Base-by-base conservation (phyloP, 306 rosid genomes). In the Purshia tridentata region DNA sequence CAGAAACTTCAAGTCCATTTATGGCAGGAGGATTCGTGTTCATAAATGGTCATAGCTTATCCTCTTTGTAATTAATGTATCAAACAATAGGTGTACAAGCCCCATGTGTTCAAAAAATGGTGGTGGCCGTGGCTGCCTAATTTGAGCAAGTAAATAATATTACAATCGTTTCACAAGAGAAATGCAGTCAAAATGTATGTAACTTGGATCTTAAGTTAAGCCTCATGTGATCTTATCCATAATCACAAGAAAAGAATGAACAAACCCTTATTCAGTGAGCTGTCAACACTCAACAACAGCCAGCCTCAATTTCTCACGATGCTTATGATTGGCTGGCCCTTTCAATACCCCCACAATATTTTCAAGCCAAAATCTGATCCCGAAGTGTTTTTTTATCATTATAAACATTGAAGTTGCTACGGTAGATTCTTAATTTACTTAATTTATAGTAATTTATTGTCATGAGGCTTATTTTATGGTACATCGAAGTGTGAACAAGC, bases 191-290 rank as follows among this genome's bases (percentile, higher is more conserved):
- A 11, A 59, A 59, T 59, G 41, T 29, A 29, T 59, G 41, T n/a
- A 29, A 37, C 59, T 58, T 48, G 20, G 67, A 46, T 50, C 18
- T 3, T 2, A 35, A 45, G 37, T 44, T 1, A 41, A 40, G 13
- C 29, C 39, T 54, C 69, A 60, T 60, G 76, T 48, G 69, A 72
- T 7, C 59, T 72, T 72, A 59, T 72, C 75, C 67, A 59, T 11
- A 6, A 47, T 58, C 67, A 72, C 76, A 70, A 7, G 74, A 69
- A 4, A 37, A 11, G 39, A n/a, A 16, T 35, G 46, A 35, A 35
- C 35, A 67, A 8, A 22, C 10, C 44, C 11, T 42, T 9, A 22
- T 20, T 42, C 47, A 14, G 56, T 45, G 15, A 15, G 45, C 10
- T 6, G 69, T 19, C 68, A 48, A 48, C 72, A 23, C 12, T 47